Percentiles rank a stretch among this genome's conserved stretches.
phyloP scores from a whole-genome alignment of 257 asterid genomes.

The Capsicum pubescens region DNA sequence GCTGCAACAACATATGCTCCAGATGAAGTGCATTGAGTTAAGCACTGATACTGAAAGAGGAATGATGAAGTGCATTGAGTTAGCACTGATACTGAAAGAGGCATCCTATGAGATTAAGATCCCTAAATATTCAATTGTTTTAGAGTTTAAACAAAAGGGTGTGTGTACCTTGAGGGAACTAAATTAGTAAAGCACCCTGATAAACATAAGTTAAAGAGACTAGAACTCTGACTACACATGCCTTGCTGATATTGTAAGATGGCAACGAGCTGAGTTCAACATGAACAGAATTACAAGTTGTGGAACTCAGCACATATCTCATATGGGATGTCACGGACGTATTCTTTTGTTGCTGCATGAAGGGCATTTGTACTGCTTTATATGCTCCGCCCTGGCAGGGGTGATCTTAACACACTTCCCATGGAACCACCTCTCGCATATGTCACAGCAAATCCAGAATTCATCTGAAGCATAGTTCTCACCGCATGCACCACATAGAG shows the following conservation, averaged over 20 bases:
- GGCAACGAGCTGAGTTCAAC: slow-evolving; percentile 11
- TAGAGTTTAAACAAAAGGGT: slow-evolving; percentile 9
- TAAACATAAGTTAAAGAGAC: neutral
- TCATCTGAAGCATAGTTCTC: slow-evolving; percentile 65
- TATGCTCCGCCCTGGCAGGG: slow-evolving; percentile 83
- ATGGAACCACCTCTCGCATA: slow-evolving; percentile 86
- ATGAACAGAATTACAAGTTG: slow-evolving; percentile 16
- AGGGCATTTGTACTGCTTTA: slow-evolving; percentile 88
- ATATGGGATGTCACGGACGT: slow-evolving; percentile 42
- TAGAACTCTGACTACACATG: slow-evolving; percentile 12
- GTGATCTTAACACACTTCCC: slow-evolving; percentile 87
- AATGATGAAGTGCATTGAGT: neutral
- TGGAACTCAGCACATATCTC: slow-evolving; percentile 7
- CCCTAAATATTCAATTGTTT: slow-evolving; percentile 23
- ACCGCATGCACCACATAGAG: slow-evolving; percentile 81
- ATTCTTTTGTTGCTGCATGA: slow-evolving; percentile 72
- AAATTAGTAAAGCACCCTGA: neutral
- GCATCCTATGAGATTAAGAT: neutral
- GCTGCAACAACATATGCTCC: neutral
- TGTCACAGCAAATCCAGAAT: slow-evolving; percentile 81
- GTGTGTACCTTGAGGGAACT: neutral
- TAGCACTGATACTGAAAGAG: slow-evolving; percentile 1
- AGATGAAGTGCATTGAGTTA: neutral
- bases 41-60: too few species aligned
- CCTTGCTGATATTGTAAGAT: slow-evolving; percentile 14